phyloP scores from a whole-genome alignment of 345 rosid genomes.

The Citrus hindsii region DNA sequence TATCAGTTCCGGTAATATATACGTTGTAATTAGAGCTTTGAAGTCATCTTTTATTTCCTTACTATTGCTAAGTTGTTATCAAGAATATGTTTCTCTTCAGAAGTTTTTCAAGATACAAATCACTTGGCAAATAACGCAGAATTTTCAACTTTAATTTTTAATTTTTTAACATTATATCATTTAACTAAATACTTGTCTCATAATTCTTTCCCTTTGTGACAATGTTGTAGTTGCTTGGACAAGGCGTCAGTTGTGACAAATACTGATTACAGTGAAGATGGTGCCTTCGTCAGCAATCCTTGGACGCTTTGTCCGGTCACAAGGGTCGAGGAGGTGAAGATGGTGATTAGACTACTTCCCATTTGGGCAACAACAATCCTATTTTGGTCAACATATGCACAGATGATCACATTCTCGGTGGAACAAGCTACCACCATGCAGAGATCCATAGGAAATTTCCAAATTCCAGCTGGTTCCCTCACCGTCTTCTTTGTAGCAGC shows the following conservation, averaged over 20 bases:
- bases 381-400: slow-evolving; percentile 61
- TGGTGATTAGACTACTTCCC: slow-evolving; percentile 50
- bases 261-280: slow-evolving; percentile 28
- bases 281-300: slow-evolving; percentile 27
- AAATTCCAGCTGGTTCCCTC: slow-evolving; percentile 68
- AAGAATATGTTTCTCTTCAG: neutral
- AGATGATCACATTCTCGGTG: slow-evolving; percentile 71
- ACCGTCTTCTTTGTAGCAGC: slow-evolving; percentile 52
- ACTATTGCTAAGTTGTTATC: neutral
- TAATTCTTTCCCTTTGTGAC: neutral
- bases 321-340: slow-evolving; percentile 62
- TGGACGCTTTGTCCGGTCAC: slow-evolving; percentile 56
- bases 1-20: slow-evolving; percentile 51
- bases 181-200: neutral
- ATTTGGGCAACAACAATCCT: slow-evolving; percentile 68
- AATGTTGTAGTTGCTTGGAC: slow-evolving; percentile 49
- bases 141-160: neutral
- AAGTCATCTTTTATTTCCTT: neutral
- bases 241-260: slow-evolving; percentile 46
- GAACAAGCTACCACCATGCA: slow-evolving; percentile 77
- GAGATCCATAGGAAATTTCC: slow-evolving; percentile 39
- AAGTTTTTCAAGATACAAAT: neutral
- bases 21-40: neutral
- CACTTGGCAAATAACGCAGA: neutral
- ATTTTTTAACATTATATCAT: neutral